Evolutionary conservation across 2,329 filamentous ascomycete species (phyloP).

Genomic region (Xylariales sp.): DNA sequence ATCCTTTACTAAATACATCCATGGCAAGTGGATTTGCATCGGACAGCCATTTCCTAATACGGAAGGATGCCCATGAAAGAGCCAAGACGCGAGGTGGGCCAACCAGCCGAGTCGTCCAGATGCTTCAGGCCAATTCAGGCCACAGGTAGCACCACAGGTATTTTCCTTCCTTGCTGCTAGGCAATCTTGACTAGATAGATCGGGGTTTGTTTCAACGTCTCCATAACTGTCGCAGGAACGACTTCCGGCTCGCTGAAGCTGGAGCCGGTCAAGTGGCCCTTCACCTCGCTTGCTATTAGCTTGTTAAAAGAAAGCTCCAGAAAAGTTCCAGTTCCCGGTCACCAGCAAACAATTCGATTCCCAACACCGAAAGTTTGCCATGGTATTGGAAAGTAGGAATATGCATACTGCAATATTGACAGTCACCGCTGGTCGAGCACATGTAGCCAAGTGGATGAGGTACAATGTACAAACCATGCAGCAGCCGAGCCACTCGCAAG

Average conservation of each 20-base stretch:
- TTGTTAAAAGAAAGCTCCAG: not conserved
- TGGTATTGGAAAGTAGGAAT: constrained; percentile 36
- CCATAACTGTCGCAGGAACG: constrained; percentile 45
- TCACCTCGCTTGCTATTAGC: constrained; percentile 28
- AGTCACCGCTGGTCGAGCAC: constrained; percentile 34
- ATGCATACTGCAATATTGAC: constrained; percentile 39
- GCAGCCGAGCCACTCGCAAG: constrained; percentile 7
- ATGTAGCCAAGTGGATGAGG: constrained; percentile 31
- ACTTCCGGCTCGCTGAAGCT: constrained; percentile 45
- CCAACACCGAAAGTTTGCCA: constrained; percentile 30
- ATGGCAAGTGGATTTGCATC: constrained; percentile 27
- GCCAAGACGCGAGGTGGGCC: constrained; percentile 38
- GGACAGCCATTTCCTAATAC: constrained; percentile 31
- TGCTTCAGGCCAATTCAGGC: constrained; percentile 21
- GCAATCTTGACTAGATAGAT: constrained; percentile 32
- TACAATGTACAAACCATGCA: constrained; percentile 26
- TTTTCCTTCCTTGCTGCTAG: constrained; percentile 24
- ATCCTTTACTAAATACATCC: constrained; percentile 30
- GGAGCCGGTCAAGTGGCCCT: constrained; percentile 5
- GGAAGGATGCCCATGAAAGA: constrained; percentile 33
- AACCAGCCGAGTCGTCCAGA: constrained; percentile 35
- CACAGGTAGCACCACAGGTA: not conserved
- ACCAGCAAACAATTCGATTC: constrained; percentile 13
- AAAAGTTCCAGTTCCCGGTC: constrained; percentile 6
- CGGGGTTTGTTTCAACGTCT: constrained; percentile 41